Percentiles rank a stretch among this genome's conserved stretches.
phyloP scores from a whole-genome alignment of 2,329 filamentous ascomycete genomes.

The Helicocarpus griseus region DNA sequence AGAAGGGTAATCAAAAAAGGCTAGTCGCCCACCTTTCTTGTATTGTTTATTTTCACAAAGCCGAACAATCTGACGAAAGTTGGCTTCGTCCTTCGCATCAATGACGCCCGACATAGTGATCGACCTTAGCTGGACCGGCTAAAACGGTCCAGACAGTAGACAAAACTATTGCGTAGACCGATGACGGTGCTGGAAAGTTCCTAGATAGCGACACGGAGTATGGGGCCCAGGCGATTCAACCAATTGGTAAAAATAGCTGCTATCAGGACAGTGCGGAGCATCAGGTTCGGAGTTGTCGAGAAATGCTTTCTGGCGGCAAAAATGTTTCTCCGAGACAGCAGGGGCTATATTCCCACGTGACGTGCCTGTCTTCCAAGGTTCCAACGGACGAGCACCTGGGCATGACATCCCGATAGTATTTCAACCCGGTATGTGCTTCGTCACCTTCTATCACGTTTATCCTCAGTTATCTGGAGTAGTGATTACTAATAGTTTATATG shows the following conservation, averaged over 20 bases:
- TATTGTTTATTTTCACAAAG: conserved; percentile 98
- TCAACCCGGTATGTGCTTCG: no score
- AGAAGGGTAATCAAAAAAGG: conserved; percentile 17
- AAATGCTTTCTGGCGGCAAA: no score
- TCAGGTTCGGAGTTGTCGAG: no score
- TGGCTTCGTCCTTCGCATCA: conserved; percentile 76
- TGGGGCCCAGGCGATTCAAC: background rate
- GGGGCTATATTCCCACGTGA: no score
- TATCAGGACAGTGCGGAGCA: no score
- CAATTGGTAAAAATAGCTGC: background rate
- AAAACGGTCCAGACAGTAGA: background rate
- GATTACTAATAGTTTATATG: no score
- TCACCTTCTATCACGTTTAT: no score
- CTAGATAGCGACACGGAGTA: background rate
- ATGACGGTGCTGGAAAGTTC: background rate
- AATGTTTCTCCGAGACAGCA: no score
- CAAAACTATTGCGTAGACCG: background rate
- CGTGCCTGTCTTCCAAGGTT: no score
- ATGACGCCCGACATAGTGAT: conserved; percentile 22
- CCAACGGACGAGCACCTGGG: no score
- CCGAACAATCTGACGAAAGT: conserved; percentile 91
- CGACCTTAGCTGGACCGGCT: background rate
- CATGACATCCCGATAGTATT: no score
- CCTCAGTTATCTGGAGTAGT: no score
- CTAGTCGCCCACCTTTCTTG: conserved; percentile 56